Base-by-base conservation (phyloP, 768 basidiomycete genomes). In the Lentinula aciculospora region DNA sequence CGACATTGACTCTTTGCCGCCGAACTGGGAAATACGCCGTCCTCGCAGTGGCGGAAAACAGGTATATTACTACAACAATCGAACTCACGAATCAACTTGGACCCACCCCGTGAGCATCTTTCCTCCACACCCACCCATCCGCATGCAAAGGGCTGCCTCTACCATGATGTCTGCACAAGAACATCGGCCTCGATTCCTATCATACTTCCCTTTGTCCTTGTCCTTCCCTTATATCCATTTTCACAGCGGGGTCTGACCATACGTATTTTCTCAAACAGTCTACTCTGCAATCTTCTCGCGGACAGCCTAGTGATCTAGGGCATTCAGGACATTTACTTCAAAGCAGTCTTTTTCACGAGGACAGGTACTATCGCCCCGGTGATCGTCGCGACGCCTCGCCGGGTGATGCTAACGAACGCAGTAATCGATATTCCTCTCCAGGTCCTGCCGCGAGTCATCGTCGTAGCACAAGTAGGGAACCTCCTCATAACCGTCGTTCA, bases 81-180 rank as follows among this genome's bases (percentile, higher is more conserved):
- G 70, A 58, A 78, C 78, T 23, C 65, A 74, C 34, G 70, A 74
- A 64, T 77, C 76, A 23, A 78, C 76, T 1, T 79, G 78, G 78
- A 70, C 63, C 36, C 69, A 71, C 19, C 78, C 76, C 23, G 62
- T 61, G 48, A 48, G 19, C 27, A 42, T 37, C 34, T 57, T 57
- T 48, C 44, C 44, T 48, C 56, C 56, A 12, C 25, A 31, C 31
- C 54, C 44, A 34, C 37, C 8, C 42, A 31, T 36, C 42, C 42
- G 21, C 42, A 23, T 44, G n/a, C 6, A 34, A 32, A 53, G n/a
- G 25, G 56, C 46, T 21, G 29, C 56, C 34, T 57, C 34, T 48
- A 27, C 21, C 54, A 56, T 31, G 54, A 31, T 56, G 46, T 45
- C 42, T n/a, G 29, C 32, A 5, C 44, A 17, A 31, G 25, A 34